Evolutionary conservation across 495 filamentous ascomycete species (phyloP), one percentile per base, ranked within the genome.

Genomic region (Chaetomium tenue): DNA sequence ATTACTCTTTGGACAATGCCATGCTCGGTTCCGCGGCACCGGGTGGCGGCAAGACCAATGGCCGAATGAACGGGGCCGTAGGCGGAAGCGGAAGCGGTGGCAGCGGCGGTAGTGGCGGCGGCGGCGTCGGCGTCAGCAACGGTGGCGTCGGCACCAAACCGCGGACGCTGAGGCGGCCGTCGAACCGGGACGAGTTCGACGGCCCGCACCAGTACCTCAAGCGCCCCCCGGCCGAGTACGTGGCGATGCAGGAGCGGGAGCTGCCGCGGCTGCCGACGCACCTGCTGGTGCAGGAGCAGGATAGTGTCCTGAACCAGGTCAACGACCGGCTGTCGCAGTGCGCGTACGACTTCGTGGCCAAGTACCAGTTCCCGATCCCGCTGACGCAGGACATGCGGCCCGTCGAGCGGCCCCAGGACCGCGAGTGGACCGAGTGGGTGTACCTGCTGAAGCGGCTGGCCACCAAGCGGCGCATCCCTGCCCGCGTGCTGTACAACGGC

Each of bases 341-440:
- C 74, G 91, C 90, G 30, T 95, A 88, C 81, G 89, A 93, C 80
- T 95, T 93, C 75, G 85, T 95, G 68, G 91, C 91, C 69, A 91
- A 88, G 76, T 93, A 93, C 72, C 89, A 91, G 74, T 95, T 95
- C 72, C 91, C 90, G 12, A 90, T 95, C 70, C 91, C 91, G 18
- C 69, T 93, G 70, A 78, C 79, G 25, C 88, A 91, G 71, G 89
- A 92, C 76, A 91, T 91, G 82, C 84, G 91, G 69, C 87, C 86
- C 37, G 90, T 95, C 66, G 87, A 88, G 72, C 80, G 87, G 47
- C 89, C 91, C 37, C 86, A 87, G 68, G 91, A 95, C 75, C 83
- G 90, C 64, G 91, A 93, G 75, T 95, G 91, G 91, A 92, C 90
- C 67, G 91, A 95, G 73, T 95, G 91, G 91, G 90, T 92, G 39